Base-by-base conservation (phyloP, 2,329 filamentous ascomycete species). In the Clonostachys solani region DNA sequence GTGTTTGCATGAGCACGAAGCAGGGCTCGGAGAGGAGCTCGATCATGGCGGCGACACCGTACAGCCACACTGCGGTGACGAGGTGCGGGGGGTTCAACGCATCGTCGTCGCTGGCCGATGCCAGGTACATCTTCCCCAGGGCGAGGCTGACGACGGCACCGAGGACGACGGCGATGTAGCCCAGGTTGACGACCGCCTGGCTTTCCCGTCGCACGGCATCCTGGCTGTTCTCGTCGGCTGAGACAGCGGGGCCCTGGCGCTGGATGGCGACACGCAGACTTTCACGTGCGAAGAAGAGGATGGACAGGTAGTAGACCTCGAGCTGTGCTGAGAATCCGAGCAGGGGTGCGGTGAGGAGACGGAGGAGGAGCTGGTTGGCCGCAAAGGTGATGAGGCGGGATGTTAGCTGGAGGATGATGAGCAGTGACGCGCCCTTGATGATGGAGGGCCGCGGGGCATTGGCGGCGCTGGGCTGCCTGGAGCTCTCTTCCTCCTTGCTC, bases 231-330 rank as follows among this genome's bases (percentile, higher is more conserved):
- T 47, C 49, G 13, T 48, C 33, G 12, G 42, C 40, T 17, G 47
- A 45, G 12, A 49, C 49, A 6, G 52, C 49, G 5, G 54, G 55
- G n/a, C 56, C 52, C 55, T 92, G 87, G 45, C 94, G 80, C 67
- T 97, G 92, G 35, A 96, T 81, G 23, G 92, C 91, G n/a, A 96
- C 86, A 15, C 94, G 86, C 43, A 97, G 72, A 58, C 87, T 92
- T 68, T 99, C 94, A 37, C 94, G 81, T 0, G 94, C 87, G 60
- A 99, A 97, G 66, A 95, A 96, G 1, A 99, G 77, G n/a, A 95
- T 85, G 0, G 91, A 90, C 41, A 95, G 86, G 50, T 92, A 92
- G 65, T 92, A 96, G 1, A 97, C 83, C 59, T 99, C 94, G 4
- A 99, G 78, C 64, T 96, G 94, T 0, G 92, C 86, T 3, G 92